A percentile compares a stretch with the other conserved stretches of the same genome.
These are phyloP conservation scores for Hypoxylon subgilvum DNA, from an alignment of 495 filamentous ascomycete species.

Conservation along the genomic window DNA sequence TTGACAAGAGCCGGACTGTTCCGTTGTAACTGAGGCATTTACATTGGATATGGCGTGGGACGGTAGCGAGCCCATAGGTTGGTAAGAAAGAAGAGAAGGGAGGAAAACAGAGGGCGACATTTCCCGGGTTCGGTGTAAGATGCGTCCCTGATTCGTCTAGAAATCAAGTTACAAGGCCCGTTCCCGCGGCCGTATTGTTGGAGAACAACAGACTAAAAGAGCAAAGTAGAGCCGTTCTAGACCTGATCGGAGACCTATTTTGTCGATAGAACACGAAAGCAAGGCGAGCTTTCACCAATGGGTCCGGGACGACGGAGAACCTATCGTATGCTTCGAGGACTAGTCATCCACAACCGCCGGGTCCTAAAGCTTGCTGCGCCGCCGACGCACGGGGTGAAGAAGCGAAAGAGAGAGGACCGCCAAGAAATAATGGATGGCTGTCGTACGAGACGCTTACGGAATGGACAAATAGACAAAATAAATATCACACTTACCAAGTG, in stretches of 20 bases:
- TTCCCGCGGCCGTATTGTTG: conserved; percentile 32
- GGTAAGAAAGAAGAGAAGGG: conserved; percentile 5
- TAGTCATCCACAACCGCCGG: conserved; percentile 24
- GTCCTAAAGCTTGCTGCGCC: conserved; percentile 28
- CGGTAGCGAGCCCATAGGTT: conserved; percentile 13
- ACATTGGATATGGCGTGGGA: conserved; percentile 23
- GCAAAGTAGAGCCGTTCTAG: conserved; percentile 28
- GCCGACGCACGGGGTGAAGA: conserved; percentile 29
- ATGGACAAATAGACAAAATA: conserved; percentile 20
- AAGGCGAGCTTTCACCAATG: conserved; percentile 25
- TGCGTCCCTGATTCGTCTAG: conserved; percentile 37
- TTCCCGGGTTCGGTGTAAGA: conserved; percentile 38
- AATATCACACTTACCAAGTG: conserved; percentile 75
- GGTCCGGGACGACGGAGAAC: conserved; percentile 29
- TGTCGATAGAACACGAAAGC: conserved; percentile 11
- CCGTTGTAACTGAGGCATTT: conserved; percentile 38
- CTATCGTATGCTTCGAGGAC: conserved; percentile 24
- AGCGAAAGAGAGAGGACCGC: conserved; percentile 7
- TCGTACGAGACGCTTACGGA: conserved; percentile 35
- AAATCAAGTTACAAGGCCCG: conserved; percentile 27
- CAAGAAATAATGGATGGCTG: conserved; percentile 20
- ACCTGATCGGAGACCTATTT: conserved; percentile 22
- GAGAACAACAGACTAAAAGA: conserved; percentile 14
- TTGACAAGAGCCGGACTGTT: conserved; percentile 19
- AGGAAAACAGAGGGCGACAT: conserved; percentile 25